Conservation (phyloP, 2,329 filamentous ascomycete genomes). For the Chalara sp. region DNA sequence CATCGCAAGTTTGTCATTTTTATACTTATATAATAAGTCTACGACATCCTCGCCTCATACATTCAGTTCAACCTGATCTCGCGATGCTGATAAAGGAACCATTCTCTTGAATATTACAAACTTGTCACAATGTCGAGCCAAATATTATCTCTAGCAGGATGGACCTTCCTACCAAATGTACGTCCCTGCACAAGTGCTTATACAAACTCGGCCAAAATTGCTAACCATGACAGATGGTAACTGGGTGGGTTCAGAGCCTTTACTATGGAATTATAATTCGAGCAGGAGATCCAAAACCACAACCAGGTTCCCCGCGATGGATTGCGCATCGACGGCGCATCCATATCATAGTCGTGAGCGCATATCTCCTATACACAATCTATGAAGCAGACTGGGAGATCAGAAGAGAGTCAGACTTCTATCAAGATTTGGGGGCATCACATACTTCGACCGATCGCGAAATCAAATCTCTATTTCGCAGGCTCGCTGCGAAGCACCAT, state of each 20-base stretch:
- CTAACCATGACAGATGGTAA: slow-evolving; percentile 54
- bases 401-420: slow-evolving; percentile 66
- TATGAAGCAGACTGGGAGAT: slow-evolving; percentile 86
- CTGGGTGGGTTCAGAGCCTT: slow-evolving; percentile 68
- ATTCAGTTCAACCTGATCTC: too few relatives aligned
- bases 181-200: slow-evolving; percentile 16
- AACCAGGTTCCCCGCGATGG: slow-evolving; percentile 61
- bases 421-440: slow-evolving; percentile 66
- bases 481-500: slow-evolving; percentile 65
- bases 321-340: slow-evolving; percentile 73
- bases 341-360: slow-evolving; percentile 72
- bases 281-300: slow-evolving; percentile 76
- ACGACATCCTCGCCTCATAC: too few relatives aligned
- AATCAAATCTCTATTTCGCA: slow-evolving; percentile 79
- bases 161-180: slow-evolving; percentile 57
- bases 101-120: background rate
- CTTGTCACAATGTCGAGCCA: slow-evolving; percentile 19
- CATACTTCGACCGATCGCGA: slow-evolving; percentile 63
- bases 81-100: too few relatives aligned
- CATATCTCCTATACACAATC: slow-evolving; percentile 86
- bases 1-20: too few relatives aligned
- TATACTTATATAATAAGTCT: too few relatives aligned
- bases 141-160: slow-evolving; percentile 49
- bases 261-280: slow-evolving; percentile 88
- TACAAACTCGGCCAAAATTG: background rate